Evolutionary conservation across 495 filamentous ascomycete species (phyloP).

Genomic region (Aspergillus sclerotioniger): DNA sequence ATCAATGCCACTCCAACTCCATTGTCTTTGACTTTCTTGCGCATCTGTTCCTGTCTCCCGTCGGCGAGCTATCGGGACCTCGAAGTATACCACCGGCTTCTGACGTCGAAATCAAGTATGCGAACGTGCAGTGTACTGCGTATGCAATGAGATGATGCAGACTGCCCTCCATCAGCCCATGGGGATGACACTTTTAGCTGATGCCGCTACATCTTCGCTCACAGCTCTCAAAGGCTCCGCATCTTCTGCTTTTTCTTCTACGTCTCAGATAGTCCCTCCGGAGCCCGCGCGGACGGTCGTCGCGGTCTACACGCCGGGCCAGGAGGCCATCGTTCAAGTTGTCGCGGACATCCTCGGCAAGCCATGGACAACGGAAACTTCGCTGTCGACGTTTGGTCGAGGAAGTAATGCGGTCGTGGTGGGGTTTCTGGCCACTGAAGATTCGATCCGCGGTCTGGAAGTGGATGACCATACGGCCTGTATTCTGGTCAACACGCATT

Average conservation of each 20-base stretch:
- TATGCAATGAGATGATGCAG: constrained; percentile 43
- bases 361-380: constrained; percentile 54
- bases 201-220: constrained; percentile 16
- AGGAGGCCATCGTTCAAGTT: constrained; percentile 63
- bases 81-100: not conserved
- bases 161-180: constrained; percentile 37
- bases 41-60: not conserved
- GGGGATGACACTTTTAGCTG: constrained; percentile 37
- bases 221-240: constrained; percentile 13
- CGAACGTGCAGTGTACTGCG: constrained; percentile 1
- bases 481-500: constrained; percentile 70
- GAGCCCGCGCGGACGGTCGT: constrained; percentile 42
- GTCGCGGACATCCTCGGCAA: constrained; percentile 70
- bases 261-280: constrained; percentile 13
- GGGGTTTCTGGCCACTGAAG: constrained; percentile 49
- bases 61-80: not conserved
- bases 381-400: constrained; percentile 48
- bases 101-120: not conserved
- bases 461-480: constrained; percentile 46
- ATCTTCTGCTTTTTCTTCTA: constrained; percentile 9
- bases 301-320: constrained; percentile 58
- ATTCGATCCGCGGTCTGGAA: constrained; percentile 52
- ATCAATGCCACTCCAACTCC: constrained; percentile 16
- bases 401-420: constrained; percentile 55
- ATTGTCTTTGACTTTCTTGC: constrained; percentile 13